Base-by-base conservation (phyloP, 805 yeast genomes). In the Teunomyces kruisii region DNA sequence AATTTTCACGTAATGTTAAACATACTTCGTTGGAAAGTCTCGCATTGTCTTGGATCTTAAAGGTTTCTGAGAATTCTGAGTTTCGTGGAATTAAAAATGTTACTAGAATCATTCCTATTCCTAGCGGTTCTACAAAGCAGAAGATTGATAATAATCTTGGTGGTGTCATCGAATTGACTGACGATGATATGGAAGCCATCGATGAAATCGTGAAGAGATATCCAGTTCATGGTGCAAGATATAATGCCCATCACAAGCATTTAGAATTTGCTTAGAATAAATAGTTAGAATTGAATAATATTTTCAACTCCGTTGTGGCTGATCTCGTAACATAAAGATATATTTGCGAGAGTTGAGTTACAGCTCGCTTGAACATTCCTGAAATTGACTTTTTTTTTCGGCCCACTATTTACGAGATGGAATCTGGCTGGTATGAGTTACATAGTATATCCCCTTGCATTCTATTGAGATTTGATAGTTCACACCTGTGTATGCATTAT, bases 31-130 rank as follows among this genome's bases (percentile, higher is more conserved):
- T 91, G 8, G 96, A 89, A 63, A 53, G 62, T 2, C 59, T 70
- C 41, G 65, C 75, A 1, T 53, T 70, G 35, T 65, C 74, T 9
- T 71, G 74, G 72, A 56, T 70, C 28, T 39, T 86, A 31, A 83
- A 90, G 3, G 62, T 90, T 16, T 83, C 88, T 2, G 88, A 88
- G 81, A 65, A 81, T 45, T 66, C 75, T 44, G 73, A 77, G 42
- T 71, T 60, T 53, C 61, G 70, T 6, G 79, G 76, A 2, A 52
- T 68, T 28, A 43, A 53, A 14, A 67, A 69, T 42, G 74, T 69
- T 43, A 79, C 90, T 17, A 71, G 66, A 47, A 73, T 88, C 36
- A 58, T 90, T 39, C 95, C 96, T 28, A 85, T 90, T 60, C 96
- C 97, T 15, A 84, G 91, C 42, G 83, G 88, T 3, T 76, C 89